phyloP scores from a whole-genome alignment of 176 grass and related monocot genomes.

The Puya raimondii region DNA sequence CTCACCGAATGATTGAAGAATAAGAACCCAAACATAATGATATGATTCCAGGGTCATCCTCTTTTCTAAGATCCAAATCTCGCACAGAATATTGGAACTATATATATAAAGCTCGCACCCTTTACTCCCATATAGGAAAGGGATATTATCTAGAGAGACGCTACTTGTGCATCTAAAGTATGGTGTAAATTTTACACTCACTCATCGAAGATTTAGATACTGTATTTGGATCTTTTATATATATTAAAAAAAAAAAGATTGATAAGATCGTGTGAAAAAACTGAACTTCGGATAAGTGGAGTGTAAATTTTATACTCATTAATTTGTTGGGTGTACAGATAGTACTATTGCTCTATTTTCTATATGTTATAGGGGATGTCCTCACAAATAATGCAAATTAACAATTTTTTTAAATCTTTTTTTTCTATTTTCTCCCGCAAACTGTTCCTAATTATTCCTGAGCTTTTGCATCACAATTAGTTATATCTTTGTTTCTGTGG shows the following conservation, averaged over 20 bases:
- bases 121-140: slow-evolving; percentile 1
- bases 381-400: background rate
- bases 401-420: background rate
- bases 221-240: too few relatives aligned
- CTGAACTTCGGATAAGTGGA: too few relatives aligned
- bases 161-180: too few relatives aligned
- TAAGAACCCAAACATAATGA: slow-evolving; percentile 11
- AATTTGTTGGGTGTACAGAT: too few relatives aligned
- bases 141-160: background rate
- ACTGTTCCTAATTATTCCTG: background rate
- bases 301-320: too few relatives aligned
- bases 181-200: too few relatives aligned
- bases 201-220: too few relatives aligned
- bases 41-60: slow-evolving; percentile 3
- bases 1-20: slow-evolving; percentile 5
- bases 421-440: background rate
- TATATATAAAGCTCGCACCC: background rate
- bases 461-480: background rate
- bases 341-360: too few relatives aligned
- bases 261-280: too few relatives aligned
- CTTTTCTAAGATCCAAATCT: slow-evolving; percentile 7
- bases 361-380: background rate
- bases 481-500: background rate
- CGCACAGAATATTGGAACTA: background rate
- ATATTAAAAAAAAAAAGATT: too few relatives aligned